Conservation (phyloP, 2,329 filamentous ascomycete species). For the Cladosporium sp. region DNA sequence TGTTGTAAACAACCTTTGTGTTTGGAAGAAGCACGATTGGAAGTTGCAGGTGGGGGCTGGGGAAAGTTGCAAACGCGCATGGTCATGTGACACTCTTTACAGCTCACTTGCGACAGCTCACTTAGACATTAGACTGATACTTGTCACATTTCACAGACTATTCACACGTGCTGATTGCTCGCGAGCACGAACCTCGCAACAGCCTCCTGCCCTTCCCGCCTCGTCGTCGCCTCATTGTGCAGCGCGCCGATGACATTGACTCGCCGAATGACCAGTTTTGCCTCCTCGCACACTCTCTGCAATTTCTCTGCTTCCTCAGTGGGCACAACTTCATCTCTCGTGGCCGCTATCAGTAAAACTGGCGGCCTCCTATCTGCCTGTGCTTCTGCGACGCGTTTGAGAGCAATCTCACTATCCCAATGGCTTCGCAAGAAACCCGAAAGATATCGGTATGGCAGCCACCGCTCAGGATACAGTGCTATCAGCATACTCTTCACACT, state of each 20-base stretch:
- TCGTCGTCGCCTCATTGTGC: conserved; percentile 47
- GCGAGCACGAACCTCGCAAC: conserved; percentile 29
- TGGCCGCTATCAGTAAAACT: conserved; percentile 55
- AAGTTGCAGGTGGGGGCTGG: too few relatives aligned
- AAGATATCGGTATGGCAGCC: conserved; percentile 73
- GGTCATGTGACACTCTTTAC: too few relatives aligned
- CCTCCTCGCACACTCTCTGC: conserved; percentile 36
- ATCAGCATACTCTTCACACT: conserved; percentile 67
- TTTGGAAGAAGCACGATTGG: too few relatives aligned
- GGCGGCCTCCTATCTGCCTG: conserved; percentile 16
- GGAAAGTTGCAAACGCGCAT: too few relatives aligned
- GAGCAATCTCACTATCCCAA: conserved; percentile 45
- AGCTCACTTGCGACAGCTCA: too few relatives aligned
- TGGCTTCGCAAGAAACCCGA: conserved; percentile 66
- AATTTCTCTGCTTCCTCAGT: conserved; percentile 54
- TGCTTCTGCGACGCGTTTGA: conserved; percentile 35
- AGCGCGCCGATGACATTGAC: conserved; percentile 43
- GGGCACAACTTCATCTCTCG: conserved; percentile 55
- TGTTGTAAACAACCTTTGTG: too few relatives aligned
- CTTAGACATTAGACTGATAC: too few relatives aligned
- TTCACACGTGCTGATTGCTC: too few relatives aligned
- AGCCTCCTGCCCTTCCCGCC: conserved; percentile 39
- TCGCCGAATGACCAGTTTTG: conserved; percentile 34
- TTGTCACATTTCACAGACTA: too few relatives aligned
- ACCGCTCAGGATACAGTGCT: conserved; percentile 71